Evolutionary conservation across 73 alveolate species (phyloP).

Genomic region (Paramecium primaurelia): DNA sequence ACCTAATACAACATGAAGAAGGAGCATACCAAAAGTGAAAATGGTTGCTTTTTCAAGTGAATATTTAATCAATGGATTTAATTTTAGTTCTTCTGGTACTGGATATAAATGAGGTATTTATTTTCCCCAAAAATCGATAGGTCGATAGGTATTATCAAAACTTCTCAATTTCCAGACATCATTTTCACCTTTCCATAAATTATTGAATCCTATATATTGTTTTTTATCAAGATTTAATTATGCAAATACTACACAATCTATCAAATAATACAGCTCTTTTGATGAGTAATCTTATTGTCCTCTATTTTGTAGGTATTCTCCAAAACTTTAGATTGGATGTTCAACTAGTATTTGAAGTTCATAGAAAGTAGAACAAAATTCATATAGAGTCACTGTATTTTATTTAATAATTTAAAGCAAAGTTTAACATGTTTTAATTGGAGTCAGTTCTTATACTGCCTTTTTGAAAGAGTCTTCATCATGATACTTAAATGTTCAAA

Average conservation of each 20-base stretch:
- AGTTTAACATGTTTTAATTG: not conserved
- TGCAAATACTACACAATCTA: conserved; percentile 7
- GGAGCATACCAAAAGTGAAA: conserved; percentile 6
- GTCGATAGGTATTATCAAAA: not conserved
- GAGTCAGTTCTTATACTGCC: not conserved
- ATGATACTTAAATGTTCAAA: not conserved
- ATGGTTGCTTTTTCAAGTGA: not conserved
- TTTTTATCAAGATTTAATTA: not conserved
- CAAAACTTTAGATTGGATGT: not conserved
- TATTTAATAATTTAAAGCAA: not conserved
- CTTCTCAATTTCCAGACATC: conserved; percentile 36
- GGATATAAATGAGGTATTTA: not conserved
- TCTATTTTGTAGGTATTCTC: not conserved
- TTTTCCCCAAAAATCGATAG: not conserved
- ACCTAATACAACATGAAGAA: not conserved
- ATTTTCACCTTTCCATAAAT: not conserved
- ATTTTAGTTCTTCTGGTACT: not conserved
- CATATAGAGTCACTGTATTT: not conserved
- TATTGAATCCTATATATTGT: not conserved
- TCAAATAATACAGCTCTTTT: not conserved
- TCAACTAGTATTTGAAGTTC: not conserved
- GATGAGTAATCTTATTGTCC: not conserved
- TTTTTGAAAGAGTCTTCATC: not conserved
- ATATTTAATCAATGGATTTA: not conserved
- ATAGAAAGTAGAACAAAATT: conserved; percentile 17